Evolutionary conservation across 139 green algal genomes (phyloP), one percentile per base, ranked within the genome.

Genomic region (Chlorella sp.): DNA sequence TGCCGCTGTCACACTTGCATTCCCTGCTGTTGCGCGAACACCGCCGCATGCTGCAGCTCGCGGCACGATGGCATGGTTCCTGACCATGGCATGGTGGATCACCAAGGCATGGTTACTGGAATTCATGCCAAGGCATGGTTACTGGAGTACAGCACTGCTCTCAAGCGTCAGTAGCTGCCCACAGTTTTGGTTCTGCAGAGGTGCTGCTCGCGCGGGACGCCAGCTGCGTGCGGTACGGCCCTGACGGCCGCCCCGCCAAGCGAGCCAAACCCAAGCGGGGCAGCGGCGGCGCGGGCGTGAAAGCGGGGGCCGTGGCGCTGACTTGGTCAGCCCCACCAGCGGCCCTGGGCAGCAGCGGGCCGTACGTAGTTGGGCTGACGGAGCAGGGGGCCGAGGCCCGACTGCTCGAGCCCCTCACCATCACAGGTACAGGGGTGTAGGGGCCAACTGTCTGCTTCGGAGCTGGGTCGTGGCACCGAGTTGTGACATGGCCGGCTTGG

Each of bases 311-410:
- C 28, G 40, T 41, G 14, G 54, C 8, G 2, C 17, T 86, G 5
- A 80, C 82, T 30, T 96, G 93, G 93, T 88, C 79, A 13, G 84
- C 91, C 7, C 34, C 81, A 1, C 93, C 93, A 0, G 20, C 76
- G 19, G 88, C 81, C 1, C 62, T 97, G 43, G 80, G 74, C 0
- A 87, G 89, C 11, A 86, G 78, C 1, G 68, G 69, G 38, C 88
- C 91, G 43, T 93, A 97, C 69, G 88, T 85, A 0, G 44, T 95
- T 3, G 94, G 87, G 3, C 56, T 94, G 38, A 67, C 94, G 32
- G 78, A 90, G 5, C 64, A 54, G 16, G 70, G 83, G 34, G 85
- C 94, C 11, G 93, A 96, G 82, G 89, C 92, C 22, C 54, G 77
- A 32, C 44, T 88, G 41, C 34, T 88, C n/a, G 56, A 81, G 26